phyloP scores from a whole-genome alignment of 2,329 filamentous ascomycete species.

The Cercospora sp. region DNA sequence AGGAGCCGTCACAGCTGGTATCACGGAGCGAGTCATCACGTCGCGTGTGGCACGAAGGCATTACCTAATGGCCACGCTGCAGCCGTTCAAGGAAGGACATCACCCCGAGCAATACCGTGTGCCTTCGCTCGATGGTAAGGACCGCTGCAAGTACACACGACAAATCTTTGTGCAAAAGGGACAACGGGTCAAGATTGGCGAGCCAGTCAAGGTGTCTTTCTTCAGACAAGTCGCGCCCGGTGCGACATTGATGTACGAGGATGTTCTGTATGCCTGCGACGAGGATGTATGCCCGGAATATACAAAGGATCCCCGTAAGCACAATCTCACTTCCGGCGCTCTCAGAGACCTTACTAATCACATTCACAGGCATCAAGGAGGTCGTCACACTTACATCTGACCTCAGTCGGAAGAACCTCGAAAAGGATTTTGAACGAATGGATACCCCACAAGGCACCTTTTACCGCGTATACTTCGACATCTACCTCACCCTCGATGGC shows the following conservation, averaged over 20 bases:
- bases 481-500: slow-evolving; percentile 90
- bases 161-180: slow-evolving; percentile 99
- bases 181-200: slow-evolving; percentile 97
- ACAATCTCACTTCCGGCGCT: neutral
- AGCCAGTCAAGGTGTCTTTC: slow-evolving; percentile 97
- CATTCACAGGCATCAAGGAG: slow-evolving; percentile 83
- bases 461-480: slow-evolving; percentile 71
- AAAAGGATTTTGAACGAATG: slow-evolving; percentile 99
- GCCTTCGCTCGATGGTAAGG: slow-evolving; percentile 92
- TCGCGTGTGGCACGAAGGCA: slow-evolving; percentile 95
- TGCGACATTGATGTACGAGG: slow-evolving; percentile 98
- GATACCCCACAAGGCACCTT: slow-evolving; percentile 96
- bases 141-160: slow-evolving; percentile 96
- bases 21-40: slow-evolving; percentile 93
- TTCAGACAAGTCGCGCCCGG: slow-evolving; percentile 97
- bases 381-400: slow-evolving; percentile 97
- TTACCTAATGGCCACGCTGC: slow-evolving; percentile 98
- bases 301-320: slow-evolving; percentile 98
- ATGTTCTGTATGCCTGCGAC: slow-evolving; percentile 95
- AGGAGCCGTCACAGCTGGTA: slow-evolving; percentile 94
- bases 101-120: slow-evolving; percentile 98
- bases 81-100: slow-evolving; percentile 98
- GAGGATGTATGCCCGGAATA: slow-evolving; percentile 98
- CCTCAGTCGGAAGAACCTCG: slow-evolving; percentile 93
- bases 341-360: slow-evolving; percentile 31